A percentile compares a stretch with the other conserved stretches of the same genome.
phyloP scores from a whole-genome alignment of 192 early-diverging fungal genomes.

The Mortierella hygrophila region DNA sequence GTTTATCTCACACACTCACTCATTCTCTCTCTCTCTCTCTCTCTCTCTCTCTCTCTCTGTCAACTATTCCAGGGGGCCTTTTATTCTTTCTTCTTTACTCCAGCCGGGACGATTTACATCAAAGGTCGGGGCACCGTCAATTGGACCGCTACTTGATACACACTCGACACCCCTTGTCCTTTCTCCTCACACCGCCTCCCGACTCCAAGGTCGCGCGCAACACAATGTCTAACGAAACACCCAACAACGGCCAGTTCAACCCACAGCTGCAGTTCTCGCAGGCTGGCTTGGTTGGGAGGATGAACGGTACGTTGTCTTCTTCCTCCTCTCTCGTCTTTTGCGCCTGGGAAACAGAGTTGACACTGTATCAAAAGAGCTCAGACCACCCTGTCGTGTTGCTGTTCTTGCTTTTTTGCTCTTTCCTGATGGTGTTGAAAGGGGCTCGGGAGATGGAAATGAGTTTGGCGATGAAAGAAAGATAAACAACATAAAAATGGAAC shows the following conservation, averaged over 20 bases:
- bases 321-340: background rate
- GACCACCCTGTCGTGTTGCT: too few species aligned
- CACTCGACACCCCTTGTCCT: background rate
- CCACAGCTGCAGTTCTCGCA: conserved; percentile 51
- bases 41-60: too few species aligned
- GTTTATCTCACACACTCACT: too few species aligned
- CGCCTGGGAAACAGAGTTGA: background rate
- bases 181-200: background rate
- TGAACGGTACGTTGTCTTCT: conserved; percentile 35
- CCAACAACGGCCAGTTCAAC: conserved; percentile 46
- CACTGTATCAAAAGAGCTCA: background rate
- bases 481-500: background rate
- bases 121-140: background rate
- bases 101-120: background rate
- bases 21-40: too few species aligned
- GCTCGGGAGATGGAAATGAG: background rate
- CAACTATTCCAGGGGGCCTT: too few species aligned
- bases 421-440: background rate
- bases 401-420: background rate
- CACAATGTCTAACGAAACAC: conserved; percentile 51
- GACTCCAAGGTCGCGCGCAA: conserved; percentile 19
- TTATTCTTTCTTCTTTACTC: background rate
- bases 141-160: conserved; percentile 3
- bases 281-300: conserved; percentile 40
- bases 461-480: background rate